phyloP scores from a whole-genome alignment of 148 eudicot species.

The Arctostaphylos glauca region DNA sequence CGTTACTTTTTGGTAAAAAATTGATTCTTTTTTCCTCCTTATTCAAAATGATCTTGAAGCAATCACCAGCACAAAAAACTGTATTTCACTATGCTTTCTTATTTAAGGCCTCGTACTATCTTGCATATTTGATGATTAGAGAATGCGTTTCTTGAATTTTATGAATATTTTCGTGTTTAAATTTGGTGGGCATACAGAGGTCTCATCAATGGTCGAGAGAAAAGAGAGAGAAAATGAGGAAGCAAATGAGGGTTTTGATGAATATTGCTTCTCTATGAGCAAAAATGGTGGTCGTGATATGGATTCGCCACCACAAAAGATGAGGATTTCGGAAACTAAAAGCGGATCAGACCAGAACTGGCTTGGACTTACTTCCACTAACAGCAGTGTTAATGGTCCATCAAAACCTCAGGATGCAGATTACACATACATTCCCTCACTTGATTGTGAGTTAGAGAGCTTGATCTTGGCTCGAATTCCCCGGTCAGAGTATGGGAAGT shows the following conservation, averaged over 20 bases:
- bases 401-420: slow-evolving; percentile 56
- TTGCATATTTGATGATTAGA: neutral
- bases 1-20: neutral
- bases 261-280: neutral
- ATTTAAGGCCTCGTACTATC: neutral
- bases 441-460: slow-evolving; percentile 46
- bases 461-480: slow-evolving; percentile 43
- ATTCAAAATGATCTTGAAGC: neutral
- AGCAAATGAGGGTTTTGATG: slow-evolving; percentile 12
- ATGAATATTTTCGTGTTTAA: neutral
- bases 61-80: neutral
- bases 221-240: slow-evolving; percentile 24
- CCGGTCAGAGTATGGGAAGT: slow-evolving; percentile 36
- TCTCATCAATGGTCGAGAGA: slow-evolving; percentile 31
- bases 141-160: slow-evolving; percentile 5
- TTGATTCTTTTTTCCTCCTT: neutral
- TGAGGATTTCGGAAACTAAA: slow-evolving; percentile 21
- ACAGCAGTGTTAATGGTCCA: slow-evolving; percentile 14
- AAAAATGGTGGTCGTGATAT: slow-evolving; percentile 15
- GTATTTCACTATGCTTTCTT: neutral
- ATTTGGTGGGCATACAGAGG: slow-evolving; percentile 19
- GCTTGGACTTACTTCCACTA: slow-evolving; percentile 13
- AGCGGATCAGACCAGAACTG: slow-evolving; percentile 10
- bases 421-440: slow-evolving; percentile 33
- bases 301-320: slow-evolving; percentile 26